Evolutionary conservation across 192 early-diverging fungal species (phyloP).

Genomic region (Backusella parvicylindrica): DNA sequence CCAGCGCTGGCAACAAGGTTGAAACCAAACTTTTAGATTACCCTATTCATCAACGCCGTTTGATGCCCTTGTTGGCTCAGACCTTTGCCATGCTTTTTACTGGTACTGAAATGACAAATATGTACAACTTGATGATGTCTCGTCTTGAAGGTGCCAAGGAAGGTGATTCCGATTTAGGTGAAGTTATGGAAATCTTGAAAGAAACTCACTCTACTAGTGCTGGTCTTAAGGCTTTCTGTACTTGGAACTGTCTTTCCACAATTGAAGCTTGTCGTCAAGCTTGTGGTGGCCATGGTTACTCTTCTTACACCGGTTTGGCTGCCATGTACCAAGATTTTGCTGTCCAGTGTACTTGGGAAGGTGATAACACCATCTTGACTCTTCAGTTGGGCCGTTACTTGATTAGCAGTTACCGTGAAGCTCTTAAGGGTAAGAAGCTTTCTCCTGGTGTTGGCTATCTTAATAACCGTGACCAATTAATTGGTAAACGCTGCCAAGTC

Average conservation of each 20-base stretch:
- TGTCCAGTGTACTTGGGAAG: conserved; percentile 87
- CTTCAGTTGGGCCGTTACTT: conserved; percentile 87
- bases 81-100: conserved; percentile 90
- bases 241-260: conserved; percentile 84
- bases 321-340: conserved; percentile 85
- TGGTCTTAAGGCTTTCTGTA: conserved; percentile 92
- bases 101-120: conserved; percentile 73
- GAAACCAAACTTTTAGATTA: conserved; percentile 94
- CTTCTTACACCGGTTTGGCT: conserved; percentile 86
- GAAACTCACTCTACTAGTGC: conserved; percentile 90
- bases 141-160: conserved; percentile 64
- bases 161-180: conserved; percentile 54
- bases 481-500: conserved; percentile 47
- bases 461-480: conserved; percentile 47
- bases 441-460: conserved; percentile 78
- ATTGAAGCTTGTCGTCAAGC: conserved; percentile 92
- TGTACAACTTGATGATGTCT: conserved; percentile 79
- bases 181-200: conserved; percentile 77
- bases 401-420: conserved; percentile 66
- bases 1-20: conserved; percentile 50
- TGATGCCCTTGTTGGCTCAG: conserved; percentile 88
- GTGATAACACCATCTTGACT: conserved; percentile 90
- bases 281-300: conserved; percentile 91
- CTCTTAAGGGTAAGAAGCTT: conserved; percentile 72
- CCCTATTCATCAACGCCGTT: conserved; percentile 90